These are phyloP conservation scores for Botryosphaeria agaves DNA, from an alignment of 2,329 filamentous ascomycete species.

Conservation along the genomic window DNA sequence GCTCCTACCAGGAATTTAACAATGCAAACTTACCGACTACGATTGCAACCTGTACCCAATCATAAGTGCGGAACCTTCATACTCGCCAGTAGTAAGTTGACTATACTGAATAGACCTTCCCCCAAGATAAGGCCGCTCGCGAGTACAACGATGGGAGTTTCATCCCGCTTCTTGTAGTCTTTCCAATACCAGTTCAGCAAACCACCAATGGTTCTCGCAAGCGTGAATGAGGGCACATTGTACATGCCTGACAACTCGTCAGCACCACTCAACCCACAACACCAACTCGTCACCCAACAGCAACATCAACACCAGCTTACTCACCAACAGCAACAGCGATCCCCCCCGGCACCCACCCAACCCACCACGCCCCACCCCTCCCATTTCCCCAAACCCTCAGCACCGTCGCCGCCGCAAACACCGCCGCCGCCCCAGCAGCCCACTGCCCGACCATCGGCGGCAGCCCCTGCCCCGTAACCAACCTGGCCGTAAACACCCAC, in stretches of 20 bases:
- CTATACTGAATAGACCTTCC: conserved; percentile 80
- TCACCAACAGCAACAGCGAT: conserved; percentile 86
- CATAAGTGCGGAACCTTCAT: conserved; percentile 56
- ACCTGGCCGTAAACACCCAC: conserved; percentile 89
- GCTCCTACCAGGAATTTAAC: too few species aligned
- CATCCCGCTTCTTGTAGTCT: conserved; percentile 32
- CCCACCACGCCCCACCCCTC: conserved; percentile 36
- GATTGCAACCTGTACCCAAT: too few species aligned
- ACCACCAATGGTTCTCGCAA: conserved; percentile 74
- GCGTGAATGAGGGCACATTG: conserved; percentile 88
- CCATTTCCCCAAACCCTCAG: conserved; percentile 40
- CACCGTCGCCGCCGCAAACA: conserved; percentile 58
- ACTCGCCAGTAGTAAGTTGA: conserved; percentile 72
- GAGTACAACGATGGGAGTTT: conserved; percentile 74
- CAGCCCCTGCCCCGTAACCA: conserved; percentile 81
- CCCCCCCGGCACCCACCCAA: conserved; percentile 67
- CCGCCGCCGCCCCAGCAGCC: conserved; percentile 52
- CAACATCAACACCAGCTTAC: conserved; percentile 12
- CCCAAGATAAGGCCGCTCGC: conserved; percentile 82
- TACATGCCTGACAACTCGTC: conserved; percentile 55
- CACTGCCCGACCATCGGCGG: conserved; percentile 71
- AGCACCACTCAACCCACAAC: neutral
- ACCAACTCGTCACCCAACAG: too few species aligned
- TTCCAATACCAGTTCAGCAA: conserved; percentile 64
- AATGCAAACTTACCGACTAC: too few species aligned